Conservation (phyloP, 257 asterid genomes). For the Nemophila menziesii region DNA sequence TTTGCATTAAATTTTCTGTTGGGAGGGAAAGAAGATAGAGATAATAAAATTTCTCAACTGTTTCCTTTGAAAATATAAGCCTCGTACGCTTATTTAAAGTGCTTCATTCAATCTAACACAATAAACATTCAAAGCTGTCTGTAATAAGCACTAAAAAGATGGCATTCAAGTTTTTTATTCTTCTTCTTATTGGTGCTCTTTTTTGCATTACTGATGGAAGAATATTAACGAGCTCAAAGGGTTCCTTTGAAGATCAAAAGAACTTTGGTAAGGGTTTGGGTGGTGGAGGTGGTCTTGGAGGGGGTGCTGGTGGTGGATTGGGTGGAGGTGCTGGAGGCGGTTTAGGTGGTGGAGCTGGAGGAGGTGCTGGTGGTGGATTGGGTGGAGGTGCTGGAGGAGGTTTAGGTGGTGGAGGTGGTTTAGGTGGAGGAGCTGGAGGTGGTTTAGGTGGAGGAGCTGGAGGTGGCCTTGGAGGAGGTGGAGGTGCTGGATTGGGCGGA, state of each 20-base stretch:
- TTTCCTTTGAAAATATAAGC: slow-evolving; percentile 6
- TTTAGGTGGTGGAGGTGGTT: slow-evolving; percentile 2
- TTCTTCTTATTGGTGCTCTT: slow-evolving; percentile 11
- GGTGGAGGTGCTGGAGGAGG: slow-evolving; percentile 3
- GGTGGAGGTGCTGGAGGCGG: slow-evolving; percentile 5
- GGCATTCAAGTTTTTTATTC: slow-evolving; percentile 1
- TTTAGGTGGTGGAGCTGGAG: too few relatives aligned
- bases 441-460: slow-evolving; percentile 6
- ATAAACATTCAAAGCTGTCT: not conserved
- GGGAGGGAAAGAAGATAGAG: not conserved
- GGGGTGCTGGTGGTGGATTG: slow-evolving; percentile 2
- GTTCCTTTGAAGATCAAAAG: slow-evolving; percentile 10
- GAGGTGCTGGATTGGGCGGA: slow-evolving; percentile 1
- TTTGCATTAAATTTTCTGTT: slow-evolving; percentile 12
- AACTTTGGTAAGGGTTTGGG: not conserved
- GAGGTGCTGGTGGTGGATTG: not conserved
- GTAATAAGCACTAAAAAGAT: not conserved
- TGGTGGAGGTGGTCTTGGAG: slow-evolving; percentile 7
- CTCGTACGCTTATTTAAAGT: slow-evolving; percentile 2
- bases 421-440: not conserved
- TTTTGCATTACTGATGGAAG: slow-evolving; percentile 11
- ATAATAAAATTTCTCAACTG: slow-evolving; percentile 10
- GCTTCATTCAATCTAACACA: not conserved
- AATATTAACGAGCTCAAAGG: slow-evolving; percentile 8
- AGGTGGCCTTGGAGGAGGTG: slow-evolving; percentile 7